Evolutionary conservation across 495 filamentous ascomycete species (phyloP).

Genomic region (Hyaloscypha bicolor): DNA sequence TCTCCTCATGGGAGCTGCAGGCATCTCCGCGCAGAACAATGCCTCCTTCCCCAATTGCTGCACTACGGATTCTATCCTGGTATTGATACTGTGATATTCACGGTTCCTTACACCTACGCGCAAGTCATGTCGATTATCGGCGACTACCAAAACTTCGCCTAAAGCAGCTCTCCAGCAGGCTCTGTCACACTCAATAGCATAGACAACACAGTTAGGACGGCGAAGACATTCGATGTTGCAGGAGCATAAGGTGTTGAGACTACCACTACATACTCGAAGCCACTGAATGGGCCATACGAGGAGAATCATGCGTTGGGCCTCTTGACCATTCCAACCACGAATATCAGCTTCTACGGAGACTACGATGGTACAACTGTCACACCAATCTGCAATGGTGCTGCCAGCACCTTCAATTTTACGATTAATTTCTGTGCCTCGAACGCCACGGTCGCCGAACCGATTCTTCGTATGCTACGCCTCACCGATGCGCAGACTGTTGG

Average conservation of each 20-base stretch:
- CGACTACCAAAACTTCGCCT: constrained; percentile 19
- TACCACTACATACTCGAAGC: constrained; percentile 17
- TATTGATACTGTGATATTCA: constrained; percentile 11
- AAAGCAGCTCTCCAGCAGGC: constrained; percentile 18
- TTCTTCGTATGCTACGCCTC: constrained; percentile 14
- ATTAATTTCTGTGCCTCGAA: constrained; percentile 24
- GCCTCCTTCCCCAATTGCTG: constrained; percentile 13
- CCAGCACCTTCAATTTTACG: constrained; percentile 20
- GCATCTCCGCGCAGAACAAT: constrained; percentile 10
- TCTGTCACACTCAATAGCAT: constrained; percentile 22
- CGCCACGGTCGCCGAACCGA: constrained; percentile 1
- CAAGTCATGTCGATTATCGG: constrained; percentile 25
- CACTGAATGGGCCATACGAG: constrained; percentile 17
- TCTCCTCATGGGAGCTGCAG: background rate
- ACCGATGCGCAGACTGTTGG: constrained; percentile 22
- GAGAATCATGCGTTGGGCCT: constrained; percentile 17
- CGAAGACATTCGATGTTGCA: constrained; percentile 17
- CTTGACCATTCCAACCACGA: constrained; percentile 15
- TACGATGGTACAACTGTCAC: constrained; percentile 21
- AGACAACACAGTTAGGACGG: constrained; percentile 23
- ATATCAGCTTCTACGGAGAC: constrained; percentile 20
- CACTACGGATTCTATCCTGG: constrained; percentile 14
- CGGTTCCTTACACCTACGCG: constrained; percentile 19
- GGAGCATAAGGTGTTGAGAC: constrained; percentile 20
- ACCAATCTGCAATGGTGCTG: constrained; percentile 16